These are phyloP conservation scores for Smittium mucronatum DNA, from an alignment of 371 early-diverging fungal genomes.

Conservation along the genomic window DNA sequence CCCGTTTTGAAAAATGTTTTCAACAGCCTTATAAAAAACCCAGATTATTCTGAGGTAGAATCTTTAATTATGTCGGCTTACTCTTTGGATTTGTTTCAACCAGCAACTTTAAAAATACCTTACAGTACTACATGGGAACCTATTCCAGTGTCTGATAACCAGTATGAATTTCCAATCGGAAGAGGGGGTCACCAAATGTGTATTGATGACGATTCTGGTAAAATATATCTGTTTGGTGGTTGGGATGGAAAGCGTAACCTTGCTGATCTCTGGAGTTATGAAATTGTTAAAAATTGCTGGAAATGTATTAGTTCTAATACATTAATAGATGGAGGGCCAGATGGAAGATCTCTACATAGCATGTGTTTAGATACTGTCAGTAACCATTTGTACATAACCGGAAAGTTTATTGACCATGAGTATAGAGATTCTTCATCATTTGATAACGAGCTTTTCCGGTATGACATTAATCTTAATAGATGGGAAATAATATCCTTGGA, in stretches of 20 bases:
- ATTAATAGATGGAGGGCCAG: slow-evolving; percentile 63
- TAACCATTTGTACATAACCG: slow-evolving; percentile 65
- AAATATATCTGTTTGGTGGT: slow-evolving; percentile 88
- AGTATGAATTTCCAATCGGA: slow-evolving; percentile 15
- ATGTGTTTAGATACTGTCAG: slow-evolving; percentile 69
- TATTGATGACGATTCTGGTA: slow-evolving; percentile 54
- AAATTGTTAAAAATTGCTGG: slow-evolving; percentile 52
- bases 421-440: slow-evolving; percentile 42
- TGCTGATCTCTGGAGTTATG: slow-evolving; percentile 81
- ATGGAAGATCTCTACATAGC: slow-evolving; percentile 83
- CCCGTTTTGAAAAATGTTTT: slow-evolving; percentile 65
- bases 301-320: slow-evolving; percentile 59
- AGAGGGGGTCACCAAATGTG: slow-evolving; percentile 97
- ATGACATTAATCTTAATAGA: slow-evolving; percentile 44
- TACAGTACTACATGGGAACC: slow-evolving; percentile 1
- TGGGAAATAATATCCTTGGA: slow-evolving; percentile 67
- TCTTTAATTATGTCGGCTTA: slow-evolving; percentile 1
- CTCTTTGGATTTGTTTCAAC: not conserved
- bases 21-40: slow-evolving; percentile 16
- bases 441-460: slow-evolving; percentile 78
- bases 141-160: not conserved
- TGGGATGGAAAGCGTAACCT: slow-evolving; percentile 86
- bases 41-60: slow-evolving; percentile 3
- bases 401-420: slow-evolving; percentile 71
- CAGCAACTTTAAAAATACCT: not conserved